Evolutionary conservation across 768 basidiomycete genomes (phyloP).

Genomic region (Agaricus blazei): DNA sequence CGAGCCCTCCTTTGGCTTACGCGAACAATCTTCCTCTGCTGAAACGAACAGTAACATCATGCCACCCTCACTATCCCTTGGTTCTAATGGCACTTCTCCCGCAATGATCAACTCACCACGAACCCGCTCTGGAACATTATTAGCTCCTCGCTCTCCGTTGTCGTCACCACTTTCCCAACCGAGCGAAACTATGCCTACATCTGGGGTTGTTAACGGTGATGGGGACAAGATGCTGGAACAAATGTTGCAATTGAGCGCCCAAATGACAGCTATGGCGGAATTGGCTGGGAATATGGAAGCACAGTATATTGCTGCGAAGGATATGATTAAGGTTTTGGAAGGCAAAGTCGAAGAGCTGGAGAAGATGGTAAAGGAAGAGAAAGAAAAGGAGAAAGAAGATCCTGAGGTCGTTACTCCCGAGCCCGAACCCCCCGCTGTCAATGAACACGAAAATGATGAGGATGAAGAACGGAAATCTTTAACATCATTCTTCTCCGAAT

Average conservation of each 20-base stretch:
- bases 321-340: conserved; percentile 66
- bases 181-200: neutral
- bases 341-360: conserved; percentile 68
- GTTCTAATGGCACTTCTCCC: neutral
- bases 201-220: neutral
- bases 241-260: conserved; percentile 58
- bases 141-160: conserved; percentile 12
- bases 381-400: conserved; percentile 34
- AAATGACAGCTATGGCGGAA: conserved; percentile 72
- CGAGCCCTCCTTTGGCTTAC: conserved; percentile 50
- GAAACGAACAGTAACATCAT: neutral
- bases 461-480: conserved; percentile 24
- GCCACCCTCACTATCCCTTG: neutral
- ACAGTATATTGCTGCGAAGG: conserved; percentile 74
- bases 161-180: conserved; percentile 23
- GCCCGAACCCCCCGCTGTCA: neutral
- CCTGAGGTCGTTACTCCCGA: conserved; percentile 1
- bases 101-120: neutral
- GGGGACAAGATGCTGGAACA: conserved; percentile 47
- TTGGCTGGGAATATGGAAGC: conserved; percentile 69
- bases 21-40: conserved; percentile 7
- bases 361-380: conserved; percentile 42
- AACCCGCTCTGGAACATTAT: conserved; percentile 5
- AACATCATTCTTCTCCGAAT: conserved; percentile 54
- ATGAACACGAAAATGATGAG: conserved; percentile 5